Percentiles rank a stretch among this genome's conserved stretches.
Evolutionary conservation across 2,329 filamentous ascomycete species (phyloP).

Genomic region (Trichophyton schoenleinii): DNA sequence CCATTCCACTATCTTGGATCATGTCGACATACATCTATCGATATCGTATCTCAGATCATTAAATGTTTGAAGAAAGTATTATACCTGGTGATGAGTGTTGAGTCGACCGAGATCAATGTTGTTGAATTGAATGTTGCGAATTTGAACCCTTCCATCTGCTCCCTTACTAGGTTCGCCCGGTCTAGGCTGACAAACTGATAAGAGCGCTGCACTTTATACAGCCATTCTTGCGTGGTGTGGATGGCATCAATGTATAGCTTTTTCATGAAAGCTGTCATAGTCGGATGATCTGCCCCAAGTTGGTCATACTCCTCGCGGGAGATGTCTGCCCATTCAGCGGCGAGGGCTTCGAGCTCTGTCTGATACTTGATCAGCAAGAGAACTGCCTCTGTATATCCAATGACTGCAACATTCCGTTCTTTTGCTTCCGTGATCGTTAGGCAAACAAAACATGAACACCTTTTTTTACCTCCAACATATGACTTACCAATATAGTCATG

Average conservation of each 20-base stretch:
- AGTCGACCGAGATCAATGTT: not conserved
- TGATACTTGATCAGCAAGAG: not conserved
- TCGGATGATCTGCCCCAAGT: not conserved
- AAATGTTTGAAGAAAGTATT: not conserved
- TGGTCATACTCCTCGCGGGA: not conserved
- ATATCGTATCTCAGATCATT: not conserved
- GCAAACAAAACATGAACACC: too few relatives aligned
- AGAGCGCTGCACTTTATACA: not conserved
- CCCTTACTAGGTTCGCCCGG: not conserved
- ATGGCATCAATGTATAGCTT: not conserved
- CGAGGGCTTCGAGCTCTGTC: not conserved
- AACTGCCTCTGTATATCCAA: not conserved
- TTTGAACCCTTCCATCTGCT: not conserved
- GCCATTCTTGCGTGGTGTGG: not conserved
- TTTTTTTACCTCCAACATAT: not conserved
- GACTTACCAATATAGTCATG: not conserved
- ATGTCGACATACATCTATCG: not conserved
- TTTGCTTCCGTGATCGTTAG: not conserved
- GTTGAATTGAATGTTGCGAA: not conserved
- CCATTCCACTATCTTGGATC: not conserved
- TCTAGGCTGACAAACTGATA: not conserved
- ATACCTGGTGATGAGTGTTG: not conserved
- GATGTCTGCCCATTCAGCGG: not conserved
- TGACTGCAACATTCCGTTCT: not conserved
- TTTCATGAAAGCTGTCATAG: not conserved